phyloP scores from a whole-genome alignment of 73 alveolate species.

The Paramecium octaurelia region DNA sequence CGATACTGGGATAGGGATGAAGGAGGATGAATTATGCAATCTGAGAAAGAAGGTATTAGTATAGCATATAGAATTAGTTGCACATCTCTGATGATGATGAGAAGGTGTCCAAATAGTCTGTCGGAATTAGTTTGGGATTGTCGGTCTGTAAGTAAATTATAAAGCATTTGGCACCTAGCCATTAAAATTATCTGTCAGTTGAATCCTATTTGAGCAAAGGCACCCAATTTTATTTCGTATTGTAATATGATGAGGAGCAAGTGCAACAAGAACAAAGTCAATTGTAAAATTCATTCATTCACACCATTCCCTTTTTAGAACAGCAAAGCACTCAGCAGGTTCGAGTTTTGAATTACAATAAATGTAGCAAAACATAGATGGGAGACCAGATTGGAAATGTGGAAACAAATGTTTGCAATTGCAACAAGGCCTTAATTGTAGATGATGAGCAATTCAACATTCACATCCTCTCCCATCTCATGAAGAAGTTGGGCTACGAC shows the following conservation, averaged over 20 bases:
- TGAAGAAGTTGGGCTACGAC: neutral
- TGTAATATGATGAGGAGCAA: neutral
- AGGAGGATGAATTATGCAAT: neutral
- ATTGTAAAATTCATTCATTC: neutral
- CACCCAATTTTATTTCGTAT: neutral
- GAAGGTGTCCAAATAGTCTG: conserved; percentile 15
- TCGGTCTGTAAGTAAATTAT: neutral
- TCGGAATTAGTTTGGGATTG: neutral
- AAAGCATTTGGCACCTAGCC: neutral
- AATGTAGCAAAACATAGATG: neutral
- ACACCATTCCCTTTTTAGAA: neutral
- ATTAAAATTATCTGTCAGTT: neutral
- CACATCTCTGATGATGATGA: conserved; percentile 8
- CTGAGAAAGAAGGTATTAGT: neutral
- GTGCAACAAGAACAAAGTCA: neutral
- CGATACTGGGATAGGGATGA: conserved; percentile 48
- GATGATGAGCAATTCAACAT: conserved; percentile 26
- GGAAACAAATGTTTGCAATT: neutral
- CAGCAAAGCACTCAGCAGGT: neutral
- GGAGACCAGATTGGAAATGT: neutral
- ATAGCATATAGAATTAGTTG: neutral
- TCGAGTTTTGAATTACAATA: neutral
- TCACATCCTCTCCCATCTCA: neutral
- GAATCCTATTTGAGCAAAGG: neutral
- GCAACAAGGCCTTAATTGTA: neutral